A percentile compares a stretch with the other conserved stretches of the same genome.
Evolutionary conservation across 2,329 filamentous ascomycete genomes (phyloP).

Genomic region (Orbilia javanica): DNA sequence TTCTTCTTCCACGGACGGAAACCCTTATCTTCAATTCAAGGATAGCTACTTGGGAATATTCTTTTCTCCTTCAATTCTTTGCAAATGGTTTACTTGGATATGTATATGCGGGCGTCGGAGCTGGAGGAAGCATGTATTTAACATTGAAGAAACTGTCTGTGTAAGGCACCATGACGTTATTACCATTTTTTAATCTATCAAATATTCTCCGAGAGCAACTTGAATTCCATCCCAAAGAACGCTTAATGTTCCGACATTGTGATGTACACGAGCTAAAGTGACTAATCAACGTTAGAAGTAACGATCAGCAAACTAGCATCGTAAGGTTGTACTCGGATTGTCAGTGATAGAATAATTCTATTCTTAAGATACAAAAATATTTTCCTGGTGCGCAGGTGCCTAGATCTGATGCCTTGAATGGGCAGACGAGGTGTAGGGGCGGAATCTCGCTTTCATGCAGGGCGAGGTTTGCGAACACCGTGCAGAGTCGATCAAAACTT

Average conservation of each 20-base stretch:
- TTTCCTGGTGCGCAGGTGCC: not conserved
- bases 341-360: not conserved
- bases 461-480: not conserved
- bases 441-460: constrained; percentile 1
- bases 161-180: not conserved
- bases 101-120: not conserved
- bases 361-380: not conserved
- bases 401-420: not conserved
- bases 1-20: not conserved
- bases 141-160: not conserved
- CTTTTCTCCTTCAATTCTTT: not conserved
- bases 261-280: not conserved
- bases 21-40: not conserved
- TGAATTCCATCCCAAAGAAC: not conserved
- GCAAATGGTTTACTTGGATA: not conserved
- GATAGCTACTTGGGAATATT: not conserved
- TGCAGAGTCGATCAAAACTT: constrained; percentile 12
- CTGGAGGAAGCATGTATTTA: constrained; percentile 9
- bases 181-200: not conserved
- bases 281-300: not conserved
- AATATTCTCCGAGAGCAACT: not conserved
- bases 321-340: not conserved
- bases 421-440: not conserved
- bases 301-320: not conserved
- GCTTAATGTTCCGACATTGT: not conserved